Percentiles rank a stretch among this genome's conserved stretches.
These are phyloP conservation scores for Apiotrichum porosum DNA, from an alignment of 1,284 basidiomycete genomes.

Conservation along the genomic window DNA sequence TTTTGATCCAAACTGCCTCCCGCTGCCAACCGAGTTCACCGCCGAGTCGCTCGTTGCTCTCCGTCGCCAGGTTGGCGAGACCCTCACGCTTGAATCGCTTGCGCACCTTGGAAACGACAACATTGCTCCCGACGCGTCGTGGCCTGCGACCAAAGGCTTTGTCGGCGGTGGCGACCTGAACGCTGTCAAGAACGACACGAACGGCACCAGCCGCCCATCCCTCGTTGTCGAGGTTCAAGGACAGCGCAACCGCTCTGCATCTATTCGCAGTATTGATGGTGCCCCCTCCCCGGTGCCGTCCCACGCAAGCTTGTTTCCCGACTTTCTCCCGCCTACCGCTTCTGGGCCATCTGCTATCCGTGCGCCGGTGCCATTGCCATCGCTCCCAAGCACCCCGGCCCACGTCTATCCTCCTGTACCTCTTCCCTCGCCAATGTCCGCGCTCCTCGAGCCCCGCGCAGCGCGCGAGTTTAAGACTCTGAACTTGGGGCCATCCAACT, in stretches of 20 bases:
- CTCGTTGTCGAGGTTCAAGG: background rate
- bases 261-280: slow-evolving; percentile 13
- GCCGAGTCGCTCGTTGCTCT: slow-evolving; percentile 25
- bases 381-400: background rate
- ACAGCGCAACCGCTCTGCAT: background rate
- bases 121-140: slow-evolving; percentile 10
- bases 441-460: background rate
- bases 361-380: too few relatives aligned
- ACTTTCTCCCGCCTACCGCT: too few relatives aligned
- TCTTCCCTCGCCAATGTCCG: background rate
- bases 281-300: slow-evolving; percentile 7
- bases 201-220: background rate
- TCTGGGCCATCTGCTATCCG: too few relatives aligned
- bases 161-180: slow-evolving; percentile 41
- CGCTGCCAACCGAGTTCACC: slow-evolving; percentile 32
- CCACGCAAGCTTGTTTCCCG: background rate
- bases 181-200: background rate
- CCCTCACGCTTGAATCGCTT: slow-evolving; percentile 42
- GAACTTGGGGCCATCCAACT: background rate
- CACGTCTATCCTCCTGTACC: background rate
- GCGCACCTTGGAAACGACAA: slow-evolving; percentile 6
- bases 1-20: slow-evolving; percentile 46
- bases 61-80: slow-evolving; percentile 28
- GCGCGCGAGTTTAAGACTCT: background rate
- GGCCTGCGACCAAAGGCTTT: slow-evolving; percentile 38